A percentile compares a stretch with the other conserved stretches of the same genome.
These are phyloP conservation scores for Guadua angustifolia DNA, from an alignment of 176 grass and related monocot species.

Conservation along the genomic window DNA sequence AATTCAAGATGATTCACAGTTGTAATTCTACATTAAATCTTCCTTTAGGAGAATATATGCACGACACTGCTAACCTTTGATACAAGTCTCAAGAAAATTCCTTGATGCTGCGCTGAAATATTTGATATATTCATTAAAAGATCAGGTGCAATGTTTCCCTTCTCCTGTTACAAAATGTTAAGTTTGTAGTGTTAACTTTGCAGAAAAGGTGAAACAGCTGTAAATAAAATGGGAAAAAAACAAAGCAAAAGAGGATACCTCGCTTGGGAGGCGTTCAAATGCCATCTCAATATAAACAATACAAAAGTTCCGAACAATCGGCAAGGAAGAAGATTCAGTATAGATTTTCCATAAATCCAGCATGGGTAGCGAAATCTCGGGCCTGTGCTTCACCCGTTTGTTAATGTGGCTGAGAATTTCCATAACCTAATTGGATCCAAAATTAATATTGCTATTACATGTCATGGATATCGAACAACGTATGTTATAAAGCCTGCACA, in stretches of 20 bases:
- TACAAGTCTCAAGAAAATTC: conserved; percentile 83
- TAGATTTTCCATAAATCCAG: conserved; percentile 91
- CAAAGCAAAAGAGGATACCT: conserved; percentile 49
- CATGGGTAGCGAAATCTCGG: conserved; percentile 75
- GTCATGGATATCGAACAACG: not conserved
- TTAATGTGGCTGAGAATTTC: conserved; percentile 91
- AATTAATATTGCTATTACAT: not conserved
- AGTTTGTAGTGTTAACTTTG: conserved; percentile 28
- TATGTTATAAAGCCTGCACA: not conserved
- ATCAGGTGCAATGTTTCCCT: conserved; percentile 71
- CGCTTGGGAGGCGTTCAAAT: conserved; percentile 68
- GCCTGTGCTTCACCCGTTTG: conserved; percentile 87
- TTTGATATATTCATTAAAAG: conserved; percentile 76
- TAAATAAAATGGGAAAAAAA: not conserved
- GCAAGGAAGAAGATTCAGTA: conserved; percentile 54
- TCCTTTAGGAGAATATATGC: not conserved
- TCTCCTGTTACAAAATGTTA: conserved; percentile 61
- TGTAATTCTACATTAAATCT: not conserved
- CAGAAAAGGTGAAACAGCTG: not conserved
- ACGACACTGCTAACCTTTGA: conserved; percentile 63
- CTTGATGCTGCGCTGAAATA: conserved; percentile 79
- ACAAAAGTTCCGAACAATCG: conserved; percentile 85
- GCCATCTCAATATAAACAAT: conserved; percentile 94
- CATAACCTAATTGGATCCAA: conserved; percentile 64
- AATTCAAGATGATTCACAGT: not conserved